Conservation (phyloP, 371 early-diverging fungal genomes). For the Mortierella sp. region DNA sequence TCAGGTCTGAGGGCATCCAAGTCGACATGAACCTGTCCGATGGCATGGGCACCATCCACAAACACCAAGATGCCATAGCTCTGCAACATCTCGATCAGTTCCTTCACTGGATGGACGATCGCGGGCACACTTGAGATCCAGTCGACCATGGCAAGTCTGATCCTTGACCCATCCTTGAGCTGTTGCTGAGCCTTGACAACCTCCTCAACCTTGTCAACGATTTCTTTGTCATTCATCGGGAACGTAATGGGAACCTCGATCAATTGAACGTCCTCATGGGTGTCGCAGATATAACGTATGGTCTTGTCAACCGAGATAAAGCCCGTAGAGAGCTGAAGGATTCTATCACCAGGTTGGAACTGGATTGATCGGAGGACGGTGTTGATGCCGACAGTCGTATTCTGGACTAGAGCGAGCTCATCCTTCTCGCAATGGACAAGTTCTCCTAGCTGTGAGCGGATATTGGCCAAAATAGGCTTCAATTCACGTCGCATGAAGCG, state of each 20-base stretch:
- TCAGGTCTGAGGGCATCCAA: conserved; percentile 65
- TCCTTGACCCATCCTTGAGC: conserved; percentile 51
- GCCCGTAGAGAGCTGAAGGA: conserved; percentile 58
- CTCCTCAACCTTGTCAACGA: conserved; percentile 36
- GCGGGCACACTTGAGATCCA: conserved; percentile 67
- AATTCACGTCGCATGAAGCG: conserved; percentile 46
- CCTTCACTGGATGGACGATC: conserved; percentile 65
- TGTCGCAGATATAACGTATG: conserved; percentile 55
- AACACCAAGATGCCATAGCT: conserved; percentile 65
- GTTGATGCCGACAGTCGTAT: conserved; percentile 58
- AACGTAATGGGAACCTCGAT: conserved; percentile 47
- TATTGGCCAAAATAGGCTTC: conserved; percentile 3
- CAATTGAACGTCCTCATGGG: conserved; percentile 30
- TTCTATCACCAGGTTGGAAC: conserved; percentile 55
- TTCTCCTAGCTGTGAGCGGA: conserved; percentile 23
- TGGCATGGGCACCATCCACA: conserved; percentile 80
- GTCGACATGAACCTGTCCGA: conserved; percentile 76
- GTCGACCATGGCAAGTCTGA: conserved; percentile 66
- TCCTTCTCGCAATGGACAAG: conserved; percentile 56
- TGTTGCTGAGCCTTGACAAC: conserved; percentile 29
- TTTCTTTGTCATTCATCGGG: conserved; percentile 55
- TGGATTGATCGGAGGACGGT: conserved; percentile 55
- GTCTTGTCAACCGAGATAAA: conserved; percentile 60
- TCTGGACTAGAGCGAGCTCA: conserved; percentile 57
- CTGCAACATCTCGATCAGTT: conserved; percentile 58